Evolutionary conservation across 345 rosid genomes (phyloP).

Genomic region (Acer campestre): DNA sequence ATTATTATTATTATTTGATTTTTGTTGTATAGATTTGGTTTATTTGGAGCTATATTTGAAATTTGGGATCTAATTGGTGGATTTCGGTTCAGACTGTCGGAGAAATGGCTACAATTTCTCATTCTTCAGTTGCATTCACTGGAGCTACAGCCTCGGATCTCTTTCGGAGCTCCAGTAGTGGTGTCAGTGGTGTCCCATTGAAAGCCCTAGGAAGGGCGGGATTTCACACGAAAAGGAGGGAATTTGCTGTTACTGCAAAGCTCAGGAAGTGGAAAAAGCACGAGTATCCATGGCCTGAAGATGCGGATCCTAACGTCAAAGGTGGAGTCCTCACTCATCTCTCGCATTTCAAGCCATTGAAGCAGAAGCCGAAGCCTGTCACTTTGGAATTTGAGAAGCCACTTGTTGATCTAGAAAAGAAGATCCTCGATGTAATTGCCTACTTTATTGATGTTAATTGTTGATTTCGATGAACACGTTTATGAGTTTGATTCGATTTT

Average conservation of each 20-base stretch:
- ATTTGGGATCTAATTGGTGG: constrained; percentile 21
- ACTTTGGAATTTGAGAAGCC: constrained; percentile 91
- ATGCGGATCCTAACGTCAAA: constrained; percentile 91
- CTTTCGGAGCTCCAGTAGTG: constrained; percentile 66
- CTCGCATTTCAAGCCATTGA: constrained; percentile 78
- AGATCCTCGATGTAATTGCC: constrained; percentile 71
- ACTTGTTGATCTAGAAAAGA: constrained; percentile 75
- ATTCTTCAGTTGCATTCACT: constrained; percentile 50
- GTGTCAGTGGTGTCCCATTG: constrained; percentile 59
- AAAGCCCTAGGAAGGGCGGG: constrained; percentile 52
- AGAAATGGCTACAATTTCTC: constrained; percentile 66
- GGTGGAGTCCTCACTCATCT: constrained; percentile 85
- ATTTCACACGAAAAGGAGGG: constrained; percentile 35
- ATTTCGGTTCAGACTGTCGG: constrained; percentile 17
- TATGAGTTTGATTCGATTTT: background rate
- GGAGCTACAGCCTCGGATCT: constrained; percentile 71
- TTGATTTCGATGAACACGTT: background rate
- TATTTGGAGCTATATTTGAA: background rate
- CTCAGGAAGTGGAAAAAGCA: constrained; percentile 84
- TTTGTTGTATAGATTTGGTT: constrained; percentile 6
- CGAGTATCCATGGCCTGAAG: constrained; percentile 89
- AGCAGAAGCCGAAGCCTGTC: constrained; percentile 73
- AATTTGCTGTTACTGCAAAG: constrained; percentile 47
- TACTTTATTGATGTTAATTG: constrained; percentile 3
- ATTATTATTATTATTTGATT: background rate